These are phyloP conservation scores for Thalassiosira livingstoniorum DNA, from an alignment of 352 stramenopile genomes.

Conservation along the genomic window DNA sequence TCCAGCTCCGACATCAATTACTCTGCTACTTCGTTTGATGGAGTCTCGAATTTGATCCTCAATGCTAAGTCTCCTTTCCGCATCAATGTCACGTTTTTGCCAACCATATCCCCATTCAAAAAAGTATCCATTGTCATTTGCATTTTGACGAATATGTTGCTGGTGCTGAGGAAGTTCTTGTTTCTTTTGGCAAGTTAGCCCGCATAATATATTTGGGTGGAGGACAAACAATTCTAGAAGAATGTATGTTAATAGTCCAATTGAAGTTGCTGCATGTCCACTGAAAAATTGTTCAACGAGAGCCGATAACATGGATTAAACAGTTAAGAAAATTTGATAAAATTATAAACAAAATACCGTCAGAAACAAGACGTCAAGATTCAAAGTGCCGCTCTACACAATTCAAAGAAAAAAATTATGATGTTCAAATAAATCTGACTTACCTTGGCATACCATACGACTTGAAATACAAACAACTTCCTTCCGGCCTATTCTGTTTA, in stretches of 20 bases:
- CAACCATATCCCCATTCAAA: slow-evolving; percentile 54
- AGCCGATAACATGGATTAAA: background rate
- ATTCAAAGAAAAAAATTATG: too few species aligned
- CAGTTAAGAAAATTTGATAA: background rate
- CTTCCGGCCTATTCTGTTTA: slow-evolving; percentile 37
- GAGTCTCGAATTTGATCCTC: background rate
- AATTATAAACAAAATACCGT: background rate
- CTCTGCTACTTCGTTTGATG: background rate
- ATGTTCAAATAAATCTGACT: too few species aligned
- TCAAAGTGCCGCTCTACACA: too few species aligned
- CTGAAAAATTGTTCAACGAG: slow-evolving; percentile 9
- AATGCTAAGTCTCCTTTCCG: too few species aligned
- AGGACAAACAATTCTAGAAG: slow-evolving; percentile 55
- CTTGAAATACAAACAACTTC: slow-evolving; percentile 59
- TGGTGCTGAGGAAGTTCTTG: background rate
- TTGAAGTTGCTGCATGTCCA: slow-evolving; percentile 53
- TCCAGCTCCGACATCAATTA: background rate
- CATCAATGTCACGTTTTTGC: too few species aligned
- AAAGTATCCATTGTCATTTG: slow-evolving; percentile 11
- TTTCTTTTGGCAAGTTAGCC: slow-evolving; percentile 51
- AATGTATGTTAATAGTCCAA: slow-evolving; percentile 54
- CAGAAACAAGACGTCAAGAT: background rate
- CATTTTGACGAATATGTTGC: too few species aligned
- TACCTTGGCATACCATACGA: slow-evolving; percentile 61
- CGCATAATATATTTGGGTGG: slow-evolving; percentile 58